phyloP scores from a whole-genome alignment of 345 rosid genomes.

The Dovyalis caffra region DNA sequence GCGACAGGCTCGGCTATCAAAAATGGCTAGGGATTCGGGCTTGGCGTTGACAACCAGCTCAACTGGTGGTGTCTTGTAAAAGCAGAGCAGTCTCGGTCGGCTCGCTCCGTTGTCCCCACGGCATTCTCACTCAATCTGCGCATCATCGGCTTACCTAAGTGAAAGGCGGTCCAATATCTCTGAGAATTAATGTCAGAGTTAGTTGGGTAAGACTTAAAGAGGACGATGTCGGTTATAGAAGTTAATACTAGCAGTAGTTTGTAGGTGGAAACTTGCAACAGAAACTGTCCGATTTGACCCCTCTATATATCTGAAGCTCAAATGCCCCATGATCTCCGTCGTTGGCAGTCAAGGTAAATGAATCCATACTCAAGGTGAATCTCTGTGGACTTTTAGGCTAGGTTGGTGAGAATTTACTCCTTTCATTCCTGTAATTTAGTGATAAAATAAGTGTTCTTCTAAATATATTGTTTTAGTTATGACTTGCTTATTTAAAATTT shows the following conservation, averaged over 20 bases:
- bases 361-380: no score
- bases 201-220: background rate
- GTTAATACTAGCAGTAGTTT: background rate
- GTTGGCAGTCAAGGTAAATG: no score
- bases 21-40: conserved; percentile 34
- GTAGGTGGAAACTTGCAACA: background rate
- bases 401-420: no score
- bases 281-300: background rate
- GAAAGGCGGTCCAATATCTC: background rate
- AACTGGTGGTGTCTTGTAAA: conserved; percentile 29
- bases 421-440: no score
- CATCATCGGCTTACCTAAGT: conserved; percentile 11
- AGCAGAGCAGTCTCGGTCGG: conserved; percentile 30
- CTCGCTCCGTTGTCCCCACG: conserved; percentile 43
- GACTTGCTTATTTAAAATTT: no score
- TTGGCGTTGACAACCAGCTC: conserved; percentile 30
- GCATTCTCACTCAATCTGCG: conserved; percentile 20
- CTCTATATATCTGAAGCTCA: background rate
- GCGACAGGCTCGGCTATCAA: conserved; percentile 28
- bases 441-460: no score
- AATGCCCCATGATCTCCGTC: background rate
- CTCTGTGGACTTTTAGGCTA: no score
- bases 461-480: no score
- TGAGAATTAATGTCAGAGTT: background rate
- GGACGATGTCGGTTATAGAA: background rate